Evolutionary conservation across 192 early-diverging fungal species (phyloP).

Genomic region (Funneliformis mosseae): DNA sequence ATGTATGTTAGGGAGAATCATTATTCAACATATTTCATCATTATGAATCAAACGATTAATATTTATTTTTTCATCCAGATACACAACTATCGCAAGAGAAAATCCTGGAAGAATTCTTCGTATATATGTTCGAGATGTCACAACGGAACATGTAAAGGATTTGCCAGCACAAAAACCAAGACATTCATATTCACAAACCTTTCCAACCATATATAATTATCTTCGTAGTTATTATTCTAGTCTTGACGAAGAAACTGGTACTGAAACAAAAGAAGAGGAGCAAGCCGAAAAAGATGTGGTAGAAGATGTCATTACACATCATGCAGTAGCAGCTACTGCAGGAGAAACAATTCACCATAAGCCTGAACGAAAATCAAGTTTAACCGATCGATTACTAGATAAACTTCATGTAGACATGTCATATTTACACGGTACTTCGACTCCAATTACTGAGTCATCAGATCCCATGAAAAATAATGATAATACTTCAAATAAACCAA

Average conservation of each 20-base stretch:
- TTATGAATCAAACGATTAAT: background rate
- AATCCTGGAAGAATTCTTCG: conserved; percentile 73
- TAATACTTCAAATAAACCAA: background rate
- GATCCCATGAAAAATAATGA: background rate
- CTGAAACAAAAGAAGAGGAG: background rate
- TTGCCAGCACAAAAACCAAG: conserved; percentile 12
- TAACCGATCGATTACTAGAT: background rate
- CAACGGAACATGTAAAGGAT: conserved; percentile 39
- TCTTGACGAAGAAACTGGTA: conserved; percentile 6
- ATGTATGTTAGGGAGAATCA: conserved; percentile 59
- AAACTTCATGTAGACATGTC: conserved; percentile 17
- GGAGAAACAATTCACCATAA: background rate
- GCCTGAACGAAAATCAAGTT: background rate
- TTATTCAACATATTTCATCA: background rate
- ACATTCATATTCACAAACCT: conserved; percentile 10
- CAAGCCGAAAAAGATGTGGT: conserved; percentile 19
- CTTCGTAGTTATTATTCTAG: conserved; percentile 1
- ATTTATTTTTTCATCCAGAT: conserved; percentile 35
- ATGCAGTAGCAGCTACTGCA: background rate
- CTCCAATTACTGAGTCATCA: background rate
- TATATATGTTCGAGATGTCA: conserved; percentile 83
- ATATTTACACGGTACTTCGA: background rate
- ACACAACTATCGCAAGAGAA: conserved; percentile 63
- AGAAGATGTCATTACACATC: conserved; percentile 11
- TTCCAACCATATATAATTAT: background rate